phyloP scores from a whole-genome alignment of 768 basidiomycete genomes.

The Sarcodon sp. region DNA sequence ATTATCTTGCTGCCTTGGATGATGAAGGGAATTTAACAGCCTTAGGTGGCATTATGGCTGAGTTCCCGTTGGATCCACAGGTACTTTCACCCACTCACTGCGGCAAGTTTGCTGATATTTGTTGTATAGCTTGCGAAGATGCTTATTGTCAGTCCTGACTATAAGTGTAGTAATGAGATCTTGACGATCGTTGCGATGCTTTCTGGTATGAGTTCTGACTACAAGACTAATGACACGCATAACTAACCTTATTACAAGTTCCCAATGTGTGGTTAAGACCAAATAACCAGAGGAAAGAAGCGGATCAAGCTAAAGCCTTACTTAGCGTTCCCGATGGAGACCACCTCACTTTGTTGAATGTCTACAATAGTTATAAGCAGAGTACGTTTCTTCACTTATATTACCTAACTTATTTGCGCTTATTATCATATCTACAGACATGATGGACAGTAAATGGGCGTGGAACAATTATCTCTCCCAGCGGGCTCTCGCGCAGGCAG shows the following conservation, averaged over 20 bases:
- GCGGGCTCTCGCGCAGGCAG: conserved; percentile 73
- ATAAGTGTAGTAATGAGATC: conserved; percentile 88
- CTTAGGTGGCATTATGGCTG: conserved; percentile 82
- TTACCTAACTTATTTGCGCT: not conserved
- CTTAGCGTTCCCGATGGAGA: conserved; percentile 86
- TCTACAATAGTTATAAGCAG: conserved; percentile 78
- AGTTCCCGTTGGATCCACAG: conserved; percentile 92
- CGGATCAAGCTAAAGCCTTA: conserved; percentile 78
- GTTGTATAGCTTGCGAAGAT: conserved; percentile 63
- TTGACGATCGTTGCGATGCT: conserved; percentile 89
- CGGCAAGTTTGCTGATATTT: not conserved
- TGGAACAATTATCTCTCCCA: conserved; percentile 78
- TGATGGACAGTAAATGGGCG: conserved; percentile 70
- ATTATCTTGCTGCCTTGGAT: conserved; percentile 80
- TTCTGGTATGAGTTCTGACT: conserved; percentile 39
- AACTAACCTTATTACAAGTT: conserved; percentile 25
- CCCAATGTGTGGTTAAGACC: conserved; percentile 88
- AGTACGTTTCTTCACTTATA: conserved; percentile 31
- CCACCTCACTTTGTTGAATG: conserved; percentile 82
- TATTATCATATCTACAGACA: conserved; percentile 27
- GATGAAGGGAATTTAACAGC: conserved; percentile 83
- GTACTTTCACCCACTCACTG: conserved; percentile 20
- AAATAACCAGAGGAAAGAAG: conserved; percentile 71
- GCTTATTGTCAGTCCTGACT: conserved; percentile 83
- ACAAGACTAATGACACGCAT: not conserved